These are phyloP conservation scores for Trichoderma cornu-damae DNA, from an alignment of 2,329 filamentous ascomycete genomes.

Conservation along the genomic window DNA sequence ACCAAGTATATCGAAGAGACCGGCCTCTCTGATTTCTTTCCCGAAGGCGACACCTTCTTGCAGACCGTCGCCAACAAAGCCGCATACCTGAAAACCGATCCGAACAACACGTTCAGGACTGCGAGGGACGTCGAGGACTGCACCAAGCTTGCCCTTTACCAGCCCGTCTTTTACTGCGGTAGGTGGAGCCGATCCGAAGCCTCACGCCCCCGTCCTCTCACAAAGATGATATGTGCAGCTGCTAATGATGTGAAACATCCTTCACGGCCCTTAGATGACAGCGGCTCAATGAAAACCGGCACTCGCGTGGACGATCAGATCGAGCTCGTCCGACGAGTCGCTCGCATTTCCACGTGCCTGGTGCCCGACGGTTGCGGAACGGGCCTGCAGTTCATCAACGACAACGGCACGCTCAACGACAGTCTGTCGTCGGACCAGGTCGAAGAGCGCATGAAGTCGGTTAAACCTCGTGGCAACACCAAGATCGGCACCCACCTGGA, in stretches of 20 bases:
- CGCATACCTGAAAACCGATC: background rate
- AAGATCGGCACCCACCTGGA: slow-evolving; percentile 6
- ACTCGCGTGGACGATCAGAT: slow-evolving; percentile 6
- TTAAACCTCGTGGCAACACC: background rate
- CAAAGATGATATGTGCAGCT: background rate
- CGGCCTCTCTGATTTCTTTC: background rate
- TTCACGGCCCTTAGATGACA: slow-evolving; percentile 1
- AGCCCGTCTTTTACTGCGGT: slow-evolving; percentile 16
- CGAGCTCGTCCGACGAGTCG: background rate
- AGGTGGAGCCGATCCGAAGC: background rate
- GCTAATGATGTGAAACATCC: background rate
- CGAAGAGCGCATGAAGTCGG: background rate
- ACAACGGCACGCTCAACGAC: background rate
- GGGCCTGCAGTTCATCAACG: slow-evolving; percentile 12
- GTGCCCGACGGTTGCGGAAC: slow-evolving; percentile 6
- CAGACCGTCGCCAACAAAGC: background rate
- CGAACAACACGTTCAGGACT: background rate
- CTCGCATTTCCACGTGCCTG: slow-evolving; percentile 3
- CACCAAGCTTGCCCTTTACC: slow-evolving; percentile 1
- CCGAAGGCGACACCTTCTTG: background rate
- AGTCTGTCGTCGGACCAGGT: background rate
- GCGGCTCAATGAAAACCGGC: slow-evolving; percentile 3
- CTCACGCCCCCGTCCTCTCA: too few relatives aligned
- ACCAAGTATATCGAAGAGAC: background rate
- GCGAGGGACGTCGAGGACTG: background rate